These are phyloP conservation scores for Arabidopsis arenosa DNA, from an alignment of 345 rosid species.

Conservation along the genomic window DNA sequence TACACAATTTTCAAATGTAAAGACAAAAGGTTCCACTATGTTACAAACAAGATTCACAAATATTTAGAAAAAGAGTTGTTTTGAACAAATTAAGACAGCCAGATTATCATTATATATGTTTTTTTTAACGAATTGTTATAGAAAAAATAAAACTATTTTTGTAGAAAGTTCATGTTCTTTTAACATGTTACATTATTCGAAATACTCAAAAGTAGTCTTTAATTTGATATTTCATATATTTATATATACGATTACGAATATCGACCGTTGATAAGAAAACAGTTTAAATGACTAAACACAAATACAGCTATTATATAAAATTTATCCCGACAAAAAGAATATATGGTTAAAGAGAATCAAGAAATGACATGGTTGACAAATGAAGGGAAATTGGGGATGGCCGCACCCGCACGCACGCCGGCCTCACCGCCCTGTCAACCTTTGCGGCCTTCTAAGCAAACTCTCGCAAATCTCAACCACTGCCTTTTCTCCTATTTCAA, in stretches of 20 bases:
- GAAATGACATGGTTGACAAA: constrained; percentile 23
- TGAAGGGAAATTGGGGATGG: constrained; percentile 20
- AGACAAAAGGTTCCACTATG: neutral
- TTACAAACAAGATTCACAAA: neutral
- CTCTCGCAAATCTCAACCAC: constrained; percentile 40
- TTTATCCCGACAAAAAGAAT: constrained; percentile 27
- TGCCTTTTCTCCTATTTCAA: constrained; percentile 29
- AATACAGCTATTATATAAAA: neutral
- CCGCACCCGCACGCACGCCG: constrained; percentile 41
- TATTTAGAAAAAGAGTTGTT: neutral
- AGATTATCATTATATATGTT: neutral
- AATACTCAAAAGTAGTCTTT: neutral
- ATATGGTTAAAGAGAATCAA: neutral
- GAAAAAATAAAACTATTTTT: neutral
- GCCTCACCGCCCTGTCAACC: constrained; percentile 43
- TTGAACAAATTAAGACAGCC: neutral
- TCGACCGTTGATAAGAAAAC: constrained; percentile 26
- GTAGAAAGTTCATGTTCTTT: neutral
- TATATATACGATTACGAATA: neutral
- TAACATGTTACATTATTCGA: neutral
- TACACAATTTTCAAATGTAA: neutral
- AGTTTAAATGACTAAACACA: constrained; percentile 10
- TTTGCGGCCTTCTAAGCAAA: constrained; percentile 44
- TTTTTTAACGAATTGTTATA: neutral
- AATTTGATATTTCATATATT: too few species aligned